These are phyloP conservation scores for Calonectria henricotiae DNA, from an alignment of 2,329 filamentous ascomycete species.

Conservation along the genomic window DNA sequence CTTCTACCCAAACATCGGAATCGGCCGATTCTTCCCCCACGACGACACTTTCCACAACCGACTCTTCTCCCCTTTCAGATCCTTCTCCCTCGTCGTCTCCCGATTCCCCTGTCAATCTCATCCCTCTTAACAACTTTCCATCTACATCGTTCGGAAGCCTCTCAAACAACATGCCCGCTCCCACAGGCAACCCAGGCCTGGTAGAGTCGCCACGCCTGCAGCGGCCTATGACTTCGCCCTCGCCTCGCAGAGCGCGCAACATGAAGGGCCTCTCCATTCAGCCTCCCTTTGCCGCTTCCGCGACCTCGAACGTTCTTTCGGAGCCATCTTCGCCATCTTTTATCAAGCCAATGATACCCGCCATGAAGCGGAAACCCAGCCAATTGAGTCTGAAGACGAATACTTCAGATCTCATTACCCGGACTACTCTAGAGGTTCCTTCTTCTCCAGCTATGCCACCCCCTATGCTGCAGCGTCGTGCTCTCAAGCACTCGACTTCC, in stretches of 20 bases:
- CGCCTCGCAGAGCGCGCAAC: slow-evolving; percentile 82
- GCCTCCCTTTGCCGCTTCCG: slow-evolving; percentile 66
- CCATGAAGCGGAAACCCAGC: slow-evolving; percentile 82
- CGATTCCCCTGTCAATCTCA: slow-evolving; percentile 86
- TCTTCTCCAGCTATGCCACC: slow-evolving; percentile 71
- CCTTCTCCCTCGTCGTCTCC: slow-evolving; percentile 93
- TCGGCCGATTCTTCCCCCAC: slow-evolving; percentile 97
- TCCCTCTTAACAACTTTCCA: slow-evolving; percentile 80
- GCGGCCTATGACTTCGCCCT: slow-evolving; percentile 78
- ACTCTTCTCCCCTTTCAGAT: slow-evolving; percentile 91
- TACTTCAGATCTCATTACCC: slow-evolving; percentile 70
- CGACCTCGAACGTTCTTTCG: slow-evolving; percentile 69
- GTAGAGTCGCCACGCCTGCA: slow-evolving; percentile 63
- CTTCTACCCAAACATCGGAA: slow-evolving; percentile 83
- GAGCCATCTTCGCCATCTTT: slow-evolving; percentile 84
- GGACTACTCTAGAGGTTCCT: slow-evolving; percentile 69
- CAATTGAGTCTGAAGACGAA: slow-evolving; percentile 84
- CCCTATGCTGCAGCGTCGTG: slow-evolving; percentile 72
- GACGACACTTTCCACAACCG: slow-evolving; percentile 92
- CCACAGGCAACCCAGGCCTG: slow-evolving; percentile 61
- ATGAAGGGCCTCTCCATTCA: slow-evolving; percentile 89
- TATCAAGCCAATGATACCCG: slow-evolving; percentile 83
- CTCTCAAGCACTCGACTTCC: slow-evolving; percentile 78
- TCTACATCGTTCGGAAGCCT: slow-evolving; percentile 71
- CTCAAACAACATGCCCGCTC: slow-evolving; percentile 50